Evolutionary conservation across 768 basidiomycete genomes (phyloP), one percentile per base, ranked within the genome.

Genomic region (Hysterangium stoloniferum): DNA sequence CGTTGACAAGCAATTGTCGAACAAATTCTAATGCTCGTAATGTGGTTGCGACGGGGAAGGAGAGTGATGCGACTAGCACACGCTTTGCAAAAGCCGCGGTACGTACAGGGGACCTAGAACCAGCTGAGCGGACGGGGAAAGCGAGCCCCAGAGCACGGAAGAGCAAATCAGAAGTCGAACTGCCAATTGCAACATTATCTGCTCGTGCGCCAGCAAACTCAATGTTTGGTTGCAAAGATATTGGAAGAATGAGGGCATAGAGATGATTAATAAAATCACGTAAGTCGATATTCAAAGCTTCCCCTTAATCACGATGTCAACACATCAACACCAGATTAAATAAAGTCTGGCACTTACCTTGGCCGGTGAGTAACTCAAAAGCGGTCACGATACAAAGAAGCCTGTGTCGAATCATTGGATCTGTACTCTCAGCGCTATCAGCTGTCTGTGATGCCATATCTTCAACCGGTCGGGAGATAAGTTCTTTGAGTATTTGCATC

Each of bases 271-370:
- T 76, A 62, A 98, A 97, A 59, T 93, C 95, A 60, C 71, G 75
- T 48, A 97, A 76, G 73, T 98, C 96, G 62, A 99, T 89, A 60
- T 92, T 93, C 58, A 99, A 75, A n/a, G 95, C 90, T 70, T 99
- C 96, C 52, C 93, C 92, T 95, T 58, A 22, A 50, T 53, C 6
- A 45, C 31, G 36, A 41, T 53, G 54, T 50, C 40, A 53, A 41
- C 27, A 38, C 32, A 33, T 19, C 32, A 27, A 33, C 48, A 38
- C 37, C 29, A 20, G 13, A 20, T 22, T 20, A 44, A 29, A 34
- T 28, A 46, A 13, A 6, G 59, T 36, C 20, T 48, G 38, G 50
- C 19, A 81, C 64, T 32, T 24, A 66, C 95, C 96, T 80, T 99
- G 96, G 24, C 96, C 96, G 11, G 89, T 87, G 35, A 98, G 78